Conservation (phyloP, 164 flowering plant species). For the Vitis labrusca region DNA sequence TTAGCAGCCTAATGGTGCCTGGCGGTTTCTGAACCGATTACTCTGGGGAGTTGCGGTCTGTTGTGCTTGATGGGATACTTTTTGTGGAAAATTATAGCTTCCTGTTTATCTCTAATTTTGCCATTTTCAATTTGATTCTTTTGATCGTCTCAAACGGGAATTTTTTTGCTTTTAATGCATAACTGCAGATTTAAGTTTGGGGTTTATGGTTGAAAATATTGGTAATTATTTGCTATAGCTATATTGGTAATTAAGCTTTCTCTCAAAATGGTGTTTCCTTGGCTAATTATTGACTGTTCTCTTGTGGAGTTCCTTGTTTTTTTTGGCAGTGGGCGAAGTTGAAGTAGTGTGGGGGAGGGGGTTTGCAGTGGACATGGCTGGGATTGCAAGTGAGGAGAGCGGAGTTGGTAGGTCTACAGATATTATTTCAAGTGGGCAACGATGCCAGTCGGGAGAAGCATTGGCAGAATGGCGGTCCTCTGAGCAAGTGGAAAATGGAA, state of each 20-base stretch:
- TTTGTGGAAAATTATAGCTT: too few species aligned
- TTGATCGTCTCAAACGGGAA: too few species aligned
- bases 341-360: conserved; percentile 19
- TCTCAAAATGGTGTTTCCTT: neutral
- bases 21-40: too few species aligned
- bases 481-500: conserved; percentile 71
- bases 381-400: conserved; percentile 44
- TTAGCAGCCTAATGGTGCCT: too few species aligned
- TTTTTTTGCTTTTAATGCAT: too few species aligned
- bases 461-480: conserved; percentile 74
- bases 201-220: too few species aligned
- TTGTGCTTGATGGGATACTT: too few species aligned
- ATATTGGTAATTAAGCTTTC: neutral
- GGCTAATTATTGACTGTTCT: neutral
- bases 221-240: neutral
- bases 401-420: conserved; percentile 50
- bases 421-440: conserved; percentile 51
- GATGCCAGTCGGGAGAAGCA: conserved; percentile 56
- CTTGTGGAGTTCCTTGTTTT: conserved; percentile 1
- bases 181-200: too few species aligned
- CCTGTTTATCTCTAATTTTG: too few species aligned
- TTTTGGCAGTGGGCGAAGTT: conserved; percentile 13
- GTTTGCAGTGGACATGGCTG: conserved; percentile 42
- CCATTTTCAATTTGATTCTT: too few species aligned
- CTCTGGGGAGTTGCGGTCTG: too few species aligned